Evolutionary conservation across 75 land plant species (phyloP), one percentile per base, ranked within the genome.

Genomic region (Adiantum capillusveneris): DNA sequence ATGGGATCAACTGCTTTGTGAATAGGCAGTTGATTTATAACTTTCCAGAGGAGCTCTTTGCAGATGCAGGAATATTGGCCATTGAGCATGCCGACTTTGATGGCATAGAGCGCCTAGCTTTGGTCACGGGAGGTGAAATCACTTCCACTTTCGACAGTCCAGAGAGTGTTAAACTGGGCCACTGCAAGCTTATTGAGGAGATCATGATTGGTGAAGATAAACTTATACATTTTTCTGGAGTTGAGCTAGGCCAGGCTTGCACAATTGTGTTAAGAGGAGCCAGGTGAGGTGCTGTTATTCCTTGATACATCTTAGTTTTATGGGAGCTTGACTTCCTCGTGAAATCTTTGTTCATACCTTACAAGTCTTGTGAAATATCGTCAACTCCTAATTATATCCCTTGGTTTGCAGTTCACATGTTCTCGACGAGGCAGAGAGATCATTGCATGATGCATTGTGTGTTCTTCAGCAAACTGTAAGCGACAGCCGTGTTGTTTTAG

Each of bases 51-150:
- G 98, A 93, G 68, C 85, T 93, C 17, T 93, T 93, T 83, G 98
- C 98, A 24, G 98, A 93, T 79, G 90, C 98, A 41, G 98, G 98
- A 26, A 70, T 93, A 16, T 83, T 93, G 60, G 98, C 98, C 1
- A 93, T 93, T 64, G 98, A 93, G 77, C 98, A 93, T 83, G 98
- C 98, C 48, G 98, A 93, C 65, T 93, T 93, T 71, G 98, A 93
- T 57, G 98, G 98, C 22, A 93, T 93, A 53, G 98, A 93, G 45
- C 84, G 98, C 17, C 74, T 93, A 29, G 98, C 85, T 53, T 65
- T 93, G 11, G 98, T 93, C 12, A 93, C 98, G 43, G 98, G 98
- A 34, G 98, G 98, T 53, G 98, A 93, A 73, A 93, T 93, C 60
- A 84, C 98, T 25, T 93, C 98, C 28, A 93, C 98, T 0, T 93